phyloP scores from a whole-genome alignment of 2,329 filamentous ascomycete species.

The Penicillium corylophilum region DNA sequence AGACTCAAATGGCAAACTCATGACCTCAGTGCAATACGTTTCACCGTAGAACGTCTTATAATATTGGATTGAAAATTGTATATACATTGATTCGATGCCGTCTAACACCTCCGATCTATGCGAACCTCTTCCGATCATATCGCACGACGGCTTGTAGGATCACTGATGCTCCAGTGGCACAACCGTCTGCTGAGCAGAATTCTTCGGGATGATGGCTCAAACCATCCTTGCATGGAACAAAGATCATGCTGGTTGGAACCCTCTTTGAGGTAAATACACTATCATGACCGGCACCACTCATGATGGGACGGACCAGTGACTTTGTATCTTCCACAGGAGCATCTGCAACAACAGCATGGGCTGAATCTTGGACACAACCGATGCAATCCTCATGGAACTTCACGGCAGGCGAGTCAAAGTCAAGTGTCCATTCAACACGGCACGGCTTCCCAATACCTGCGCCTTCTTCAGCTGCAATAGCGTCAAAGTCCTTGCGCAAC shows the following conservation, averaged over 20 bases:
- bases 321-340: slow-evolving; percentile 38
- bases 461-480: slow-evolving; percentile 59
- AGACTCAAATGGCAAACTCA: slow-evolving; percentile 34
- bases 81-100: not conserved
- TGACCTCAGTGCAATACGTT: slow-evolving; percentile 18
- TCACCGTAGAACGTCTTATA: not conserved
- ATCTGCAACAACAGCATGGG: slow-evolving; percentile 57
- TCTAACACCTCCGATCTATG: not conserved
- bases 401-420: slow-evolving; percentile 61
- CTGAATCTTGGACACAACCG: slow-evolving; percentile 60
- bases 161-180: slow-evolving; percentile 52
- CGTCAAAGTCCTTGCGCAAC: slow-evolving; percentile 58
- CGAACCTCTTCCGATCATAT: slow-evolving; percentile 44
- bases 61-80: not conserved
- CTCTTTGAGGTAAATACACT: slow-evolving; percentile 60
- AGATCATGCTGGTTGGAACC: slow-evolving; percentile 66
- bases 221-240: slow-evolving; percentile 63
- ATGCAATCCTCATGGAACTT: slow-evolving; percentile 69
- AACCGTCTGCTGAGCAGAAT: slow-evolving; percentile 61
- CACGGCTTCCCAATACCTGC: slow-evolving; percentile 54
- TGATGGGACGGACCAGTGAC: slow-evolving; percentile 54
- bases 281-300: slow-evolving; percentile 65
- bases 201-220: slow-evolving; percentile 65
- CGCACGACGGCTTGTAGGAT: slow-evolving; percentile 37
- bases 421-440: slow-evolving; percentile 58